Conservation (phyloP, 169 alveolate genomes). For the Plasmodium knowlesi region DNA sequence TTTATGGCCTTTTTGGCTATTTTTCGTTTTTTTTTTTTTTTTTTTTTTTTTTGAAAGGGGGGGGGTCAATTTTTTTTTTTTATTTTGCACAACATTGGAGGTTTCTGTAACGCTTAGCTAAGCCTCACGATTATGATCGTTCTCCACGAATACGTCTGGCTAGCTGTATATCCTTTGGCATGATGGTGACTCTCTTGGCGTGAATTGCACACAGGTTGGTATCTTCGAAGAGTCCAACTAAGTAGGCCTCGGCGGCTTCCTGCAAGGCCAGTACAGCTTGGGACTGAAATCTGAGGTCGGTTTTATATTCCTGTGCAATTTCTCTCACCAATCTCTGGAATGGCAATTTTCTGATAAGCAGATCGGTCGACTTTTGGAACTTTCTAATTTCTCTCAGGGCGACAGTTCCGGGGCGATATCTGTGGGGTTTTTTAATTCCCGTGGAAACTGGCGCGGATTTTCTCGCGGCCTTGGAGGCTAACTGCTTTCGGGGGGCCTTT, state of each 20-base stretch:
- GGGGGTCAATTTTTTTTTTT: neutral
- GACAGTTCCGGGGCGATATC: conserved; percentile 99
- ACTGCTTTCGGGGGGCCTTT: conserved; percentile 98
- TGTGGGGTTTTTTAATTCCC: conserved; percentile 98
- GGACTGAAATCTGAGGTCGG: conserved; percentile 94
- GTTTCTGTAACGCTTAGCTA: neutral
- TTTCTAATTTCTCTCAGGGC: conserved; percentile 98
- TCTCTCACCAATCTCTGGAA: conserved; percentile 97
- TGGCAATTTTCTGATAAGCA: conserved; percentile 96
- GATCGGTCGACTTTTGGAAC: conserved; percentile 95
- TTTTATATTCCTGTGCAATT: conserved; percentile 95
- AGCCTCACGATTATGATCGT: conserved; percentile 83
- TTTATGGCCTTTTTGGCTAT: too few relatives aligned
- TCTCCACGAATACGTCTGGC: conserved; percentile 99
- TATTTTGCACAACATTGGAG: neutral
- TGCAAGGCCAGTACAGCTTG: conserved; percentile 96
- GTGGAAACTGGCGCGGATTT: conserved; percentile 97
- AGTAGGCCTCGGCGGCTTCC: conserved; percentile 99
- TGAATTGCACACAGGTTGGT: conserved; percentile 99
- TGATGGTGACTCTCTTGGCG: conserved; percentile 99
- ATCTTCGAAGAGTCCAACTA: conserved; percentile 99
- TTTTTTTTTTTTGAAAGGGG: neutral
- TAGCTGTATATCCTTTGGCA: conserved; percentile 99
- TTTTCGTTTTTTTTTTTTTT: too few relatives aligned
- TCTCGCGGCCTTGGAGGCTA: conserved; percentile 99